Conservation (phyloP, 495 filamentous ascomycete genomes). For the Venustampulla echinocandica region DNA sequence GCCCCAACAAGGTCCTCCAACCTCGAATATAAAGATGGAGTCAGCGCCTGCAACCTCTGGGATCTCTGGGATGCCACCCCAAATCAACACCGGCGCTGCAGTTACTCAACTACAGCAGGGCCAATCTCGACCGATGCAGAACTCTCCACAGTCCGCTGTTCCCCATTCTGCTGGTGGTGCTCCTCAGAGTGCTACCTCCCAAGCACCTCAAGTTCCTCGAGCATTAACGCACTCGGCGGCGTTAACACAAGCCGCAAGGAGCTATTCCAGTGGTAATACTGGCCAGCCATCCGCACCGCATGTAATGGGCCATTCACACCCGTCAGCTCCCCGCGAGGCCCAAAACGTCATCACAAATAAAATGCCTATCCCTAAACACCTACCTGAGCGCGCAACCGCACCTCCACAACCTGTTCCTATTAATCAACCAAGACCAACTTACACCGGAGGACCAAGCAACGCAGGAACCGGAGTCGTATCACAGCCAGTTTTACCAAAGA, state of each 20-base stretch:
- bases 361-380: conserved; percentile 71
- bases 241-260: conserved; percentile 49
- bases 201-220: conserved; percentile 34
- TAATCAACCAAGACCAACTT: conserved; percentile 62
- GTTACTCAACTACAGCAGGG: conserved; percentile 16
- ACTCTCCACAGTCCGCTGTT: conserved; percentile 26
- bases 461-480: conserved; percentile 68
- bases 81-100: conserved; percentile 22
- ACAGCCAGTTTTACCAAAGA: conserved; percentile 75
- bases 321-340: conserved; percentile 33
- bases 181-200: conserved; percentile 22
- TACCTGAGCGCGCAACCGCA: conserved; percentile 53
- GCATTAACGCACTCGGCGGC: conserved; percentile 57
- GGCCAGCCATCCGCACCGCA: conserved; percentile 28
- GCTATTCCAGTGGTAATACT: conserved; percentile 37
- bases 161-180: conserved; percentile 33
- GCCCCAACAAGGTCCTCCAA: conserved; percentile 9
- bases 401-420: conserved; percentile 64
- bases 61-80: conserved; percentile 14
- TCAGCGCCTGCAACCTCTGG: no score
- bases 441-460: conserved; percentile 64
- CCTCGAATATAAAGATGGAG: conserved; percentile 14
- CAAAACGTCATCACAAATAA: conserved; percentile 39
- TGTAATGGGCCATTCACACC: conserved; percentile 41
- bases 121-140: conserved; percentile 19